Conservation (phyloP, 352 stramenopile genomes). For the Pythium coloratum region DNA sequence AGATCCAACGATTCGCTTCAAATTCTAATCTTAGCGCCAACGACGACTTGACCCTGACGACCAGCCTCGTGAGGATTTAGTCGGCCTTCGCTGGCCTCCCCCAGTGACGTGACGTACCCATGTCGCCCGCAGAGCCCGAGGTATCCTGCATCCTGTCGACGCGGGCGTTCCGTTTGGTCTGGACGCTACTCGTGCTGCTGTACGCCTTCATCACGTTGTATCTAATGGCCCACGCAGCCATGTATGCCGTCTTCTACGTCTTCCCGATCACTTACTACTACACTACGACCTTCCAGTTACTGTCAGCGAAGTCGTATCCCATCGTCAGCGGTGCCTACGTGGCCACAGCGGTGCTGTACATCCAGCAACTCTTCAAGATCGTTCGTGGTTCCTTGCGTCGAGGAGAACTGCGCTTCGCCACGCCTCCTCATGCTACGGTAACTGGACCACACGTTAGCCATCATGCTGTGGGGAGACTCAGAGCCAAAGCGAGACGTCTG, state of each 20-base stretch:
- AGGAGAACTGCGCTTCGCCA: not conserved
- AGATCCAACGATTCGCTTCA: not conserved
- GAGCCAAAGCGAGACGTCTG: not conserved
- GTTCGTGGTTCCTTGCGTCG: not conserved
- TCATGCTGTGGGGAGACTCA: not conserved
- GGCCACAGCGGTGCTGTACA: not conserved
- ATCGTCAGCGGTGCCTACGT: constrained; percentile 7
- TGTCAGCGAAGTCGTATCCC: not conserved
- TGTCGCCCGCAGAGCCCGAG: not conserved
- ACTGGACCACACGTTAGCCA: not conserved
- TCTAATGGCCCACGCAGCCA: not conserved
- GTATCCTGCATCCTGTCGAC: not conserved
- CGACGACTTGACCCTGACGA: not conserved
- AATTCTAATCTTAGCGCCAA: not conserved
- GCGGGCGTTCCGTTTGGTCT: not conserved
- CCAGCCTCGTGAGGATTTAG: not conserved
- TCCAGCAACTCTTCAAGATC: constrained; percentile 1
- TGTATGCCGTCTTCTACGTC: constrained; percentile 10
- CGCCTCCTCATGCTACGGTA: not conserved
- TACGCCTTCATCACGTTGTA: constrained; percentile 4
- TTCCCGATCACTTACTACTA: constrained; percentile 5
- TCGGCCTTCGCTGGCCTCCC: not conserved
- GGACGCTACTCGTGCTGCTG: not conserved
- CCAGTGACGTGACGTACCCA: not conserved
- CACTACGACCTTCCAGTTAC: constrained; percentile 11